Base-by-base conservation (phyloP, 2,329 filamentous ascomycete species). In the Hymenoscyphus occultus region DNA sequence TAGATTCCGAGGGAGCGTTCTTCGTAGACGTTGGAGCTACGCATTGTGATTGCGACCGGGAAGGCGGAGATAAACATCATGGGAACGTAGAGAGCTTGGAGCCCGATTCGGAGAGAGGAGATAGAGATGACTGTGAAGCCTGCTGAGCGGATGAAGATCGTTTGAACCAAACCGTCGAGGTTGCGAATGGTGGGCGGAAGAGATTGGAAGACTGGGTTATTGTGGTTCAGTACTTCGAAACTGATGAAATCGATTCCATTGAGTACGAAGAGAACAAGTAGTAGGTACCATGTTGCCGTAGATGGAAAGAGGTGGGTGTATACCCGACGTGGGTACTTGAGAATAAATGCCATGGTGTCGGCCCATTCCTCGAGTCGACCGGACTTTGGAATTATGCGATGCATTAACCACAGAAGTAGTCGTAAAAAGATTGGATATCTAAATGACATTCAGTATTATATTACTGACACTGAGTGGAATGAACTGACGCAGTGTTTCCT, bases 1-100 rank as follows among this genome's bases (percentile, higher is more conserved):
- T 87, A 85, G 45, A 88, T 83, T 0, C 87, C 87, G 1, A 91
- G 78, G 0, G 85, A 87, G 9, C 86, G 81, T 71, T 91, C 88
- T 73, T 91, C 88, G 72, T 91, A 91, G 39, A 90, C 85, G 71
- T 91, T 91, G 45, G 87, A 89, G 73, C 88, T 86, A 40, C 88
- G 83, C 77, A 89, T 84, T 0, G 84, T 86, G 66, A 89, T 85
- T 35, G 84, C 82, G 32, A 88, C 82, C 0, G 87, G 86, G 66
- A 86, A 88, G 2, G 82, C 84, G 0, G 85, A 85, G 51, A 89
- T 84, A 74, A 88, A 89, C 84, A 89, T 89, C 79, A 88, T 86
- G 64, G 88, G 80, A 16, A 88, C 78, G 69, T 86, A 88, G 1
- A 86, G 76, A 0, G 89, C 80, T 65, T 87, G 83, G 2, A 88